A percentile compares a stretch with the other conserved stretches of the same genome.
Evolutionary conservation across 352 stramenopile genomes (phyloP).

Genomic region (Phytophthora cryptogea): DNA sequence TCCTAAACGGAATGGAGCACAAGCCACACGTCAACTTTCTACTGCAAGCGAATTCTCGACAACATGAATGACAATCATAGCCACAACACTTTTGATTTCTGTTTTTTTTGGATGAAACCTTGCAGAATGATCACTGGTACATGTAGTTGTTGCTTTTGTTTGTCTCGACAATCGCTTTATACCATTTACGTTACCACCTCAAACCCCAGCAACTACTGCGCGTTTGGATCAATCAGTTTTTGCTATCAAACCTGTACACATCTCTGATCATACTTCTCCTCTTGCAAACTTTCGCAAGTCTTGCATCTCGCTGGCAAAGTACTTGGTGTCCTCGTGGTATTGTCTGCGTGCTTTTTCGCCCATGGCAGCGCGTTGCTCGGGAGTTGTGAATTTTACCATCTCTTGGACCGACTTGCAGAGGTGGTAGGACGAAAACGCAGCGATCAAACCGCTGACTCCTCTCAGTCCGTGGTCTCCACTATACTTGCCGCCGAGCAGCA

Average conservation of each 20-base stretch:
- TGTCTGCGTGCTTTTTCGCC: constrained; percentile 39
- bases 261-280: neutral
- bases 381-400: constrained; percentile 33
- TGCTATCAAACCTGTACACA: neutral
- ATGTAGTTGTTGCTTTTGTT: neutral
- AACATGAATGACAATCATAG: no score
- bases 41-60: neutral
- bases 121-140: no score
- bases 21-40: neutral
- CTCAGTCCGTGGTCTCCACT: constrained; percentile 31
- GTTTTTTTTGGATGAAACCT: no score
- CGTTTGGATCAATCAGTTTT: neutral
- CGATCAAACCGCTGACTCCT: constrained; percentile 38
- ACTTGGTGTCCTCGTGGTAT: constrained; percentile 57
- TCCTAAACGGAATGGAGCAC: neutral
- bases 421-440: constrained; percentile 28
- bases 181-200: constrained; percentile 1
- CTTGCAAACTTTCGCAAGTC: constrained; percentile 37
- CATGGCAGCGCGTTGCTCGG: constrained; percentile 32
- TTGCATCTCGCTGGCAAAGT: constrained; percentile 53
- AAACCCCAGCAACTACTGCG: neutral
- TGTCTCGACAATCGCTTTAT: neutral
- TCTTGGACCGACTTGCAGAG: constrained; percentile 46
- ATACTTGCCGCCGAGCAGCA: constrained; percentile 44
- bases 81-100: no score